Conservation (phyloP, 805 yeast genomes). For the Yamadazyma takamatsuzukensis region DNA sequence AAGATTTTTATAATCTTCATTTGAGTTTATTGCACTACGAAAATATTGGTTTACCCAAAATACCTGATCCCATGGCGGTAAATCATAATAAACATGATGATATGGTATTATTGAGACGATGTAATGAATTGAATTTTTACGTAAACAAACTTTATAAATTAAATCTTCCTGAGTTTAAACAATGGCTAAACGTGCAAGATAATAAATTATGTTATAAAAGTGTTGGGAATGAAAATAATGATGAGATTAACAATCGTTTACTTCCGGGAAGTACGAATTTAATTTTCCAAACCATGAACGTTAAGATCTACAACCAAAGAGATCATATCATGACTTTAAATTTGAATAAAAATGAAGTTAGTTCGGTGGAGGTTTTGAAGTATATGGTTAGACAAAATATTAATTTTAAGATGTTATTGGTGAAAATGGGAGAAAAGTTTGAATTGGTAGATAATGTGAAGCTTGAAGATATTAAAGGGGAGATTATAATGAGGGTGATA, state of each 20-base stretch:
- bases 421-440: slow-evolving; percentile 21
- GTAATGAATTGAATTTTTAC: slow-evolving; percentile 24
- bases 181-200: slow-evolving; percentile 24
- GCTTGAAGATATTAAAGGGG: slow-evolving; percentile 8
- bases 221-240: slow-evolving; percentile 15
- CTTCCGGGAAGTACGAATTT: slow-evolving; percentile 19
- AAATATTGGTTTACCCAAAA: slow-evolving; percentile 19
- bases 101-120: slow-evolving; percentile 16
- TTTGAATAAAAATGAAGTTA: slow-evolving; percentile 19
- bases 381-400: slow-evolving; percentile 18
- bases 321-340: slow-evolving; percentile 25
- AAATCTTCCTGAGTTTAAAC: slow-evolving; percentile 20
- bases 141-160: slow-evolving; percentile 17
- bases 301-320: slow-evolving; percentile 7
- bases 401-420: slow-evolving; percentile 23
- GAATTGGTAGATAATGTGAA: slow-evolving; percentile 25
- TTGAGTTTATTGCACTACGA: slow-evolving; percentile 9
- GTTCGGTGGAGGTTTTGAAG: slow-evolving; percentile 23
- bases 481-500: too few species aligned
- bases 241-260: slow-evolving; percentile 16
- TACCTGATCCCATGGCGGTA: slow-evolving; percentile 27
- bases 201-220: not conserved
- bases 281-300: slow-evolving; percentile 3
- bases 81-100: slow-evolving; percentile 8
- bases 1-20: slow-evolving; percentile 36